Percentiles rank a stretch among this genome's conserved stretches.
Conservation (phyloP, 768 basidiomycete genomes). For the Boletus sp. region DNA sequence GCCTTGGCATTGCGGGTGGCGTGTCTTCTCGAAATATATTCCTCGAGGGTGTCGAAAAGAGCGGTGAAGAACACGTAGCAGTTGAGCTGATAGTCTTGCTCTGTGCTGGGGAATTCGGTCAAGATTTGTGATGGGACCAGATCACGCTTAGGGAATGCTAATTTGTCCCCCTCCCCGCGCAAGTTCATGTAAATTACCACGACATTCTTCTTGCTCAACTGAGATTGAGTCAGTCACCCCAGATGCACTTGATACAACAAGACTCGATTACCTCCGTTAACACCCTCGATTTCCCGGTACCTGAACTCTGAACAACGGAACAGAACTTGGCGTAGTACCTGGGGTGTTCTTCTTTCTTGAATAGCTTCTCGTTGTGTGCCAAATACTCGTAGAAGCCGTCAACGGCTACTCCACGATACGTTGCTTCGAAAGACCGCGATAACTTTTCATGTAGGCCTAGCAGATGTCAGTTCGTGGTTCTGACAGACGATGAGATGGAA, state of each 20-base stretch:
- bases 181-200: too few relatives aligned
- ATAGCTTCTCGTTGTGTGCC: slow-evolving; percentile 6
- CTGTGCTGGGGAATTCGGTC: not conserved
- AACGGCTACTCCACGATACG: slow-evolving; percentile 1
- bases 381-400: slow-evolving; percentile 22
- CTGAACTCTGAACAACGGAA: slow-evolving; percentile 14
- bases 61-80: slow-evolving; percentile 17
- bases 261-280: slow-evolving; percentile 16
- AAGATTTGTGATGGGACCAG: slow-evolving; percentile 11
- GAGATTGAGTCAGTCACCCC: too few relatives aligned
- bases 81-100: not conserved
- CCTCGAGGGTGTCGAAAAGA: slow-evolving; percentile 4
- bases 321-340: slow-evolving; percentile 9
- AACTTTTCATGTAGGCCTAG: not conserved
- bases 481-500: too few relatives aligned
- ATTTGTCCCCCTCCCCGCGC: not conserved
- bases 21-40: not conserved
- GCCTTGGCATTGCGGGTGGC: not conserved
- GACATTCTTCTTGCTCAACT: too few relatives aligned
- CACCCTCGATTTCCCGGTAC: slow-evolving; percentile 13
- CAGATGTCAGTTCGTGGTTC: not conserved
- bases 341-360: not conserved
- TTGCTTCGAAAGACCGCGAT: not conserved
- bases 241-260: too few relatives aligned
- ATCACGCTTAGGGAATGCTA: slow-evolving; percentile 16